phyloP scores from a whole-genome alignment of 805 yeast genomes.

The Myxozyma neglecta region DNA sequence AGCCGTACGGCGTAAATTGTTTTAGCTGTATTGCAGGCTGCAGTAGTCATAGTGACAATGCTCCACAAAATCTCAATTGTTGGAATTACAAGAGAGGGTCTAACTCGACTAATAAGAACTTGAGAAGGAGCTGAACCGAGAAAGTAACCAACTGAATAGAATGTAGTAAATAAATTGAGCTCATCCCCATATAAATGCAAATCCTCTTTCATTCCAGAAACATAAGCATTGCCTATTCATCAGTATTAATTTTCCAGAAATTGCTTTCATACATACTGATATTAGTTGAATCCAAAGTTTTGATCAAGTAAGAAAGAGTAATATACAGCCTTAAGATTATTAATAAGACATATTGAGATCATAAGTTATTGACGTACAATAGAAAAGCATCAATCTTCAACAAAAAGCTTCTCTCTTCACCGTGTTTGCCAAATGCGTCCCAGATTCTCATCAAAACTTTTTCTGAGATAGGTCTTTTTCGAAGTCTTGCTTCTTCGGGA shows the following conservation, averaged over 20 bases:
- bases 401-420: conserved; percentile 21
- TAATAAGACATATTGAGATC: background rate
- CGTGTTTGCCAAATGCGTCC: conserved; percentile 20
- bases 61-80: conserved; percentile 34
- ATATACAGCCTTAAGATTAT: conserved; percentile 8
- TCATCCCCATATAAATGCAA: conserved; percentile 60
- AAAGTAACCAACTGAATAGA: conserved; percentile 60
- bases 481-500: conserved; percentile 1
- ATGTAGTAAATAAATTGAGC: conserved; percentile 53
- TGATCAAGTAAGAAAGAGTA: conserved; percentile 46
- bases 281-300: conserved; percentile 61
- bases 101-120: conserved; percentile 36
- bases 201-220: conserved; percentile 60
- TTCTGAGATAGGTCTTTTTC: background rate
- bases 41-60: conserved; percentile 32
- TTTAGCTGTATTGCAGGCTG: conserved; percentile 33
- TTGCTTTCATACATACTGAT: background rate
- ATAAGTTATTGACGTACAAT: conserved; percentile 1
- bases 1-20: conserved; percentile 37
- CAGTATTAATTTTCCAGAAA: conserved; percentile 51
- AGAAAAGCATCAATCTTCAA: conserved; percentile 18
- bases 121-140: conserved; percentile 41
- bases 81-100: conserved; percentile 36
- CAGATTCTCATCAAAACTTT: conserved; percentile 7
- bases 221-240: conserved; percentile 56